Evolutionary conservation across 768 basidiomycete genomes (phyloP).

Genomic region (Termitomyces sp.): DNA sequence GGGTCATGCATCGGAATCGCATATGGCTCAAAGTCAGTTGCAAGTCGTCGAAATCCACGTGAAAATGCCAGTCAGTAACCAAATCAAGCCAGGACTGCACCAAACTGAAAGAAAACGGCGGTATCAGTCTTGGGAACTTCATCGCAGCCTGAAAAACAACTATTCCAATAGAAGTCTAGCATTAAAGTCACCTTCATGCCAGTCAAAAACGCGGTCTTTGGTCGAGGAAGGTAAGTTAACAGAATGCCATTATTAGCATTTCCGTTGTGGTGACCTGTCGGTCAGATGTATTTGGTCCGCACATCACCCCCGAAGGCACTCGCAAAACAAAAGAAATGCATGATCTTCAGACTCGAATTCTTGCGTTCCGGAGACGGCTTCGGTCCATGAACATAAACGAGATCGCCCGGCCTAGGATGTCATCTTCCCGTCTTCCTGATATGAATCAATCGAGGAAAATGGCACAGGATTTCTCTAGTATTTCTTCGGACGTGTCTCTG

Average conservation of each 20-base stretch:
- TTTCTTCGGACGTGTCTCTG: constrained; percentile 38
- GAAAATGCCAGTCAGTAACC: neutral
- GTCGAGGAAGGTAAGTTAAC: neutral
- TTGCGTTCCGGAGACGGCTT: constrained; percentile 52
- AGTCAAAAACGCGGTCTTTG: neutral
- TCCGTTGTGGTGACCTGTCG: neutral
- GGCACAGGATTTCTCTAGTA: constrained; percentile 35
- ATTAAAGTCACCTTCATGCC: neutral
- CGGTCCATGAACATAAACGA: constrained; percentile 57
- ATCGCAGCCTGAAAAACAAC: neutral
- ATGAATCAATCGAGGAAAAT: constrained; percentile 41
- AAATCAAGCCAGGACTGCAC: neutral
- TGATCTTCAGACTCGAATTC: constrained; percentile 44
- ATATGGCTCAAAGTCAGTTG: neutral
- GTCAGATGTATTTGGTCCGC: constrained; percentile 57
- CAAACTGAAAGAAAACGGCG: neutral
- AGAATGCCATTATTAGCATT: neutral
- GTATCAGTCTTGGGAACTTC: neutral
- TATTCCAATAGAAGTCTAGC: neutral
- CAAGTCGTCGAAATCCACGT: neutral
- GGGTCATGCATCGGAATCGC: too few species aligned
- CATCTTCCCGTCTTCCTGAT: constrained; percentile 45
- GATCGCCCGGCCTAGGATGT: constrained; percentile 36
- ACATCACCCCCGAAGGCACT: constrained; percentile 25
- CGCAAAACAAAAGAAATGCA: constrained; percentile 31